Evolutionary conservation across 2,329 filamentous ascomycete genomes (phyloP).

Genomic region (Diaporthe aspalathi): DNA sequence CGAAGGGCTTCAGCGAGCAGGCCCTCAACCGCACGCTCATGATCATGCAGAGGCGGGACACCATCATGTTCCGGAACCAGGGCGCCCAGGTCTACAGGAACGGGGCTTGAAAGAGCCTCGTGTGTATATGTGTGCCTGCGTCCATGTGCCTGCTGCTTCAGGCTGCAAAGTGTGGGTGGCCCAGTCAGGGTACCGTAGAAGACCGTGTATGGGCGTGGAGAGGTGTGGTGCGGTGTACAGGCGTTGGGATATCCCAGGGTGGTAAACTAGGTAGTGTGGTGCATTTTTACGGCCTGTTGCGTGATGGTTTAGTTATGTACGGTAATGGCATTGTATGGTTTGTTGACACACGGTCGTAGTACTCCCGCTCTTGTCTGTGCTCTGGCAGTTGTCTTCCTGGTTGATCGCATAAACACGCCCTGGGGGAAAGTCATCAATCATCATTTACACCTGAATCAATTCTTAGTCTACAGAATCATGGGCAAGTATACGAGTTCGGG

Average conservation of each 20-base stretch:
- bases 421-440: background rate
- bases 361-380: background rate
- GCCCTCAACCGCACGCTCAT: constrained; percentile 85
- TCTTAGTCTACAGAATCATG: constrained; percentile 12
- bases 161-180: background rate
- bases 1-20: constrained; percentile 89
- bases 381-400: background rate
- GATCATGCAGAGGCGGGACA: constrained; percentile 88
- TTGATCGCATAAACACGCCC: background rate
- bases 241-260: constrained; percentile 34
- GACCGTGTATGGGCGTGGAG: background rate
- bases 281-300: constrained; percentile 17
- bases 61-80: constrained; percentile 82
- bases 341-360: background rate
- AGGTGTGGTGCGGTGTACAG: constrained; percentile 25
- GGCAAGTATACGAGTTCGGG: background rate
- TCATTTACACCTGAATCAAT: background rate
- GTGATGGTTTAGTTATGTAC: constrained; percentile 19
- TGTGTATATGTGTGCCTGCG: background rate
- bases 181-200: background rate
- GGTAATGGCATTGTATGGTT: constrained; percentile 7
- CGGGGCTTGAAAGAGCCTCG: constrained; percentile 64
- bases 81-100: constrained; percentile 80
- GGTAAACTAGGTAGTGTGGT: constrained; percentile 11
- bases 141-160: background rate